Percentiles rank a stretch among this genome's conserved stretches.
These are phyloP conservation scores for Eimeria falciformis DNA, from an alignment of 169 alveolate genomes.

Conservation along the genomic window DNA sequence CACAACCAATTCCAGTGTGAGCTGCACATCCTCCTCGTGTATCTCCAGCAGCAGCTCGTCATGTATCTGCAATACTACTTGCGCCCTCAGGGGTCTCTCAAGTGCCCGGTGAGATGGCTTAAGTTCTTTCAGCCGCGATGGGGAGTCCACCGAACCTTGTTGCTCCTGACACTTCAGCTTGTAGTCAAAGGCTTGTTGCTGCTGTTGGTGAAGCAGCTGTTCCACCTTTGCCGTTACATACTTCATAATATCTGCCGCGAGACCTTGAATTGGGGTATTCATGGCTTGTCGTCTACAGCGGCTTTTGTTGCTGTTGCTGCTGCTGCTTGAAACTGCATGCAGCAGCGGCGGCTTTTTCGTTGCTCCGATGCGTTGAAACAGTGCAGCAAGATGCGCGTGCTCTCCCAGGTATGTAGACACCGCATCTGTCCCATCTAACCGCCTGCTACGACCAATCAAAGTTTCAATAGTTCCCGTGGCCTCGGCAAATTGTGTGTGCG, in stretches of 20 bases:
- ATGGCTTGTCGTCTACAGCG: slow-evolving; percentile 81
- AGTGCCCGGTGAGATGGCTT: background rate
- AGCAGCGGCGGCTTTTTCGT: slow-evolving; percentile 4
- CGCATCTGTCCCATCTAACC: slow-evolving; percentile 43
- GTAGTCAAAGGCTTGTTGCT: slow-evolving; percentile 15
- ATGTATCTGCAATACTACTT: slow-evolving; percentile 83
- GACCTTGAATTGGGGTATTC: slow-evolving; percentile 86
- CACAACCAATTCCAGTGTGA: slow-evolving; percentile 8
- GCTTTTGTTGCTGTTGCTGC: slow-evolving; percentile 19
- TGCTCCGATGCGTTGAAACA: slow-evolving; percentile 22
- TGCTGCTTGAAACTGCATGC: background rate
- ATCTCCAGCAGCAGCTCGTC: slow-evolving; percentile 83
- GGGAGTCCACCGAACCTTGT: background rate
- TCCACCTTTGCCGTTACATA: slow-evolving; percentile 76
- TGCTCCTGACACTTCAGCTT: background rate
- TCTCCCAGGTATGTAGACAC: background rate
- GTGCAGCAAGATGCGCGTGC: background rate
- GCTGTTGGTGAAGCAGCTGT: slow-evolving; percentile 59
- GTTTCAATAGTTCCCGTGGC: slow-evolving; percentile 79
- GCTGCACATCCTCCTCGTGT: slow-evolving; percentile 1
- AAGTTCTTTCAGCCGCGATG: background rate
- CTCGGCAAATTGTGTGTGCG: slow-evolving; percentile 78
- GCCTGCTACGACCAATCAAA: slow-evolving; percentile 82
- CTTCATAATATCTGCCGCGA: slow-evolving; percentile 85
- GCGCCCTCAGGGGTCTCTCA: slow-evolving; percentile 58